These are phyloP conservation scores for Paulownia fortunei DNA, from an alignment of 257 asterid species.

Conservation along the genomic window DNA sequence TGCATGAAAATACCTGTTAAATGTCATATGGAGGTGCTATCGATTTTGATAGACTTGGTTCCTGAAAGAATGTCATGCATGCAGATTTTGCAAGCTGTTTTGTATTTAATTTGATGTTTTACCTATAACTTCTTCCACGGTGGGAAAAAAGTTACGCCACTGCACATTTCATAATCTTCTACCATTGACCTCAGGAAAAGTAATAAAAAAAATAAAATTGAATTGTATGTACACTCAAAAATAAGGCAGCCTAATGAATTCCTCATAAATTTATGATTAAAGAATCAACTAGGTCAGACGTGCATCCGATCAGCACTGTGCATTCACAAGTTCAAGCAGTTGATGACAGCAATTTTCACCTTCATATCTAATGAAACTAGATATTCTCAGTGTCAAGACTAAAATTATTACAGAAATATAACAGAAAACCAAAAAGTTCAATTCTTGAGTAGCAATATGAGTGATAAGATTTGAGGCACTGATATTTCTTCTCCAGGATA, in stretches of 20 bases:
- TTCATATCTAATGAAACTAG: slow-evolving; percentile 20
- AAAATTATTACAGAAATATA: slow-evolving; percentile 14
- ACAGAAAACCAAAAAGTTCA: neutral
- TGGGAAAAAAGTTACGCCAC: slow-evolving; percentile 1
- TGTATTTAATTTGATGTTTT: neutral
- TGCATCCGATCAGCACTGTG: slow-evolving; percentile 11
- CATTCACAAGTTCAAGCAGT: slow-evolving; percentile 29
- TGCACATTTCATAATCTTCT: slow-evolving; percentile 9
- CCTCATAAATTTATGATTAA: neutral
- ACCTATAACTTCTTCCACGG: neutral
- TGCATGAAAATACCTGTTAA: neutral
- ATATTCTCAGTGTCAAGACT: slow-evolving; percentile 14
- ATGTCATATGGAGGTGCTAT: neutral
- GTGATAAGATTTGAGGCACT: neutral
- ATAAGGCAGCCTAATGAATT: neutral
- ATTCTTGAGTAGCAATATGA: slow-evolving; percentile 4
- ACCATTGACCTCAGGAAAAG: neutral
- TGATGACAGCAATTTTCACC: slow-evolving; percentile 16
- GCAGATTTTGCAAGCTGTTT: neutral
- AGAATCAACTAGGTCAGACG: slow-evolving; percentile 14
- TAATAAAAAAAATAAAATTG: neutral
- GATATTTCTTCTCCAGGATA: slow-evolving; percentile 2
- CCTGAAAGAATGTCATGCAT: slow-evolving; percentile 5
- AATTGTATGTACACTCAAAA: neutral
- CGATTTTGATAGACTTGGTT: neutral